Evolutionary conservation across 2,329 filamentous ascomycete genomes (phyloP), one percentile per base, ranked within the genome.

Genomic region (Botrytis fabae): DNA sequence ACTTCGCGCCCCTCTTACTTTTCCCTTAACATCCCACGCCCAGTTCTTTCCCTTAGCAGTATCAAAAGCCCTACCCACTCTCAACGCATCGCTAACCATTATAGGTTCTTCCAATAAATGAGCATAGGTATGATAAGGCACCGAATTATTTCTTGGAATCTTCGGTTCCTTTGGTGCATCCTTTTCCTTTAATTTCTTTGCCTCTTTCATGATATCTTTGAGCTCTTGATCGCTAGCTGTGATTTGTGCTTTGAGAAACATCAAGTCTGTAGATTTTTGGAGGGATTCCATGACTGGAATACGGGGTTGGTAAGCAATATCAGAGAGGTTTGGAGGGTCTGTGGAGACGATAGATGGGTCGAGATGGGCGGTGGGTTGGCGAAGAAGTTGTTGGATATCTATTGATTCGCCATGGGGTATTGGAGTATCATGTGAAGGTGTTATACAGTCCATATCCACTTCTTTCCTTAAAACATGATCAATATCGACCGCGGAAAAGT

Each of bases 401-500:
- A 99, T 82, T 74, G 90, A 94, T 83, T 98, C 95, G 51, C 97
- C 96, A 2, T 90, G 92, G 0, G 93, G 87, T 60, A 99, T 98
- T 44, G 91, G 86, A 0, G 87, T 86, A 0, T 88, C 87, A 81
- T 99, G 93, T 61, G 92, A 96, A 0, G 96, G 96, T 0, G 96
- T 99, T 61, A 98, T 83, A 81, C 96, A 99, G 80, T 97, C 93
- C 93, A 99, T 97, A 81, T 99, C 92, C 6, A 99, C 97, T 82
- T 99, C 96, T 81, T 99, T 99, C 69, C 96, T 89, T n/a, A 99
- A 86, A 4, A 99, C 95, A 78, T 94, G 91, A 80, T 99, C 96
- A 76, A 99, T 93, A 80, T 99, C 96, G 9, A 99, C 90, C 5
- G 96, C 95, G 1, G 93, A 97, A 83, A 99, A 99, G 83, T 94